Base-by-base conservation (phyloP, 768 basidiomycete genomes). In the Xerocomus potaroensis region DNA sequence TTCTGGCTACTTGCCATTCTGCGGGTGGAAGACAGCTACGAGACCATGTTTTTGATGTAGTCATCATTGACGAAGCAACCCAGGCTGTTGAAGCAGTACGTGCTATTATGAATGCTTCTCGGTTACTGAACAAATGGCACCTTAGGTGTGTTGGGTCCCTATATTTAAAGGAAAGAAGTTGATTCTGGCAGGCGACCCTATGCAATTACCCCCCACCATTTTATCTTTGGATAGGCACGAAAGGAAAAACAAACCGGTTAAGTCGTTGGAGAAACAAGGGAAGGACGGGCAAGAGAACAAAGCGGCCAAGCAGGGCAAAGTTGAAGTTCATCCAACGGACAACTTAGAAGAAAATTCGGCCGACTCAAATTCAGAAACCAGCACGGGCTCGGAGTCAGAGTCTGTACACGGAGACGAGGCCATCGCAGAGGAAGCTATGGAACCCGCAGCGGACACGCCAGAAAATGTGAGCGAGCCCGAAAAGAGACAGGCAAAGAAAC, bases 21-120 rank as follows among this genome's bases (percentile, higher is more conserved):
- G 80, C 95, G 5, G 96, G 95, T 1, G 84, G 88, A 4, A 71
- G 86, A 18, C 91, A 94, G 54, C 68, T 98, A 7, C 75, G 78
- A 34, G 80, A 84, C 49, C 75, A 83, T 46, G 68, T 76, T 2
- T 99, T 99, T 59, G 96, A 99, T 61, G 87, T 95, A 0, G 81
- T 93, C 10, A 86, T 99, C 37, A 94, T 99, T 44, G 96, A 99
- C 55, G 96, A 99, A 69, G 96, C 96, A 0, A 97, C 96, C 0
- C 96, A 98, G 64, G 95, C 94, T 4, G 61, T 96, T 12, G 95
- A 99, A 69, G 91, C 93, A 19, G 93, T 93, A 60, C 49, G 79
- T 63, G 10, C 16, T n/a, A 15, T 6, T 19, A 30, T 24, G 18
- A 5, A 32, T 24, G 0, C 16, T 12, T 22, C 7, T 35, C 23